Conservation (phyloP, 129 eudicot species). For the Lactuca sativa region DNA sequence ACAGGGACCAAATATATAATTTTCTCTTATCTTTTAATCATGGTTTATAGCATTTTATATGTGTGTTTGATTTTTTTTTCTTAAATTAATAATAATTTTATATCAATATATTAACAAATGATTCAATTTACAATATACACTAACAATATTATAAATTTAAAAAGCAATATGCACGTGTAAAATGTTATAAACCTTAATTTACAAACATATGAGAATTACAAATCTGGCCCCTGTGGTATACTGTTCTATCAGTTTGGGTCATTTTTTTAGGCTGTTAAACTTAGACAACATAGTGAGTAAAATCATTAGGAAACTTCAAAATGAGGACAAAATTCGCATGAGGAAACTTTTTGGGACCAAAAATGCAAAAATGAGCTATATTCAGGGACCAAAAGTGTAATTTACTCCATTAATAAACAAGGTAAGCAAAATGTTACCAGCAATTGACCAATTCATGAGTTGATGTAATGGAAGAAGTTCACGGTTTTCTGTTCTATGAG, state of each 20-base stretch:
- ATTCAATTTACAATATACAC: neutral
- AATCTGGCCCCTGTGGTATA: neutral
- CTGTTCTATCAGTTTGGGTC: neutral
- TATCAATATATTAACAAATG: too few relatives aligned
- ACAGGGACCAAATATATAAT: too few relatives aligned
- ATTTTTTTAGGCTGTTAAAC: neutral
- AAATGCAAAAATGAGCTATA: too few relatives aligned
- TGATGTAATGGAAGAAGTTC: slow-evolving; percentile 85
- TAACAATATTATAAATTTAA: too few relatives aligned
- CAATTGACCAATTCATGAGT: slow-evolving; percentile 82
- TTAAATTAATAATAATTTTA: too few relatives aligned
- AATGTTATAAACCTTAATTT: neutral
- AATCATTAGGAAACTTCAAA: neutral
- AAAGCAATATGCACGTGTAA: neutral
- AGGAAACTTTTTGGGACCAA: neutral
- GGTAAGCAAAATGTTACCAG: slow-evolving; percentile 51
- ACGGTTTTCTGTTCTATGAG: slow-evolving; percentile 87
- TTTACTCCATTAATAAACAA: neutral
- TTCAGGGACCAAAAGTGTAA: neutral
- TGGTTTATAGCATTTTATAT: neutral
- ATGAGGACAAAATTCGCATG: neutral
- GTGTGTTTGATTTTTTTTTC: neutral
- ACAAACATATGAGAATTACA: neutral
- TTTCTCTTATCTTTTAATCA: too few relatives aligned
- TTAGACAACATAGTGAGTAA: neutral